Base-by-base conservation (phyloP, 1,284 basidiomycete species). In the Tremellales sp. region DNA sequence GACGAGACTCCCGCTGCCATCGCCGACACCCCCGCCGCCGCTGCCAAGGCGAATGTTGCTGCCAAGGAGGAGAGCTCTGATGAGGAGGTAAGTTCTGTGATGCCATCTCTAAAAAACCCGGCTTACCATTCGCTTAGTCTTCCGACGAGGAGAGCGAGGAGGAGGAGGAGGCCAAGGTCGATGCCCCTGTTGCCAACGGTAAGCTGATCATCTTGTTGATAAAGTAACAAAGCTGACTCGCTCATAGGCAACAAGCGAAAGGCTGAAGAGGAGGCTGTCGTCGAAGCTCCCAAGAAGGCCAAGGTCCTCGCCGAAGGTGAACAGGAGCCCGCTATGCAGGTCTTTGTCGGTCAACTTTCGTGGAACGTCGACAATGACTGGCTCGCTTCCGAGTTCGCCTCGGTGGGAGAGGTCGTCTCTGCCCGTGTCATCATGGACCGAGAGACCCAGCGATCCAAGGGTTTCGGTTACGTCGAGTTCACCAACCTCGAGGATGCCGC, bases 301-400 rank as follows among this genome's bases (percentile, higher is more conserved):
- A 97, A 94, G 76, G 79, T 77, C 59, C 94, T 92, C 76, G 54
- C 58, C 43, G 70, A 74, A 37, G 75, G 75, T 25, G 74, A 77
- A 27, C 74, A 70, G 34, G 65, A 63, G 21, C 59, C 71, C 13
- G 80, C 78, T 39, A 85, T 80, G 68, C 85, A 84, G 43, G 81
- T 97, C 63, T 98, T 93, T 68, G 90, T 98, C 59, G 94, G 94
- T 46, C 82, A 83, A 56, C 80, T 99, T 42, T 94, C 90, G 27
- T 99, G 92, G 92, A 92, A 91, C 71, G 85, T 98, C 59, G 94
- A 97, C 78, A 87, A 92, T 72, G 94, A 97, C 74, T 91, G 92
- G 81, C 83, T 98, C 57, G 82, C 84, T 45, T 81, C 84, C 72
- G 94, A 97, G 73, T 97, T 99, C 63, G 83, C 84, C 40, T 78